These are phyloP conservation scores for Perilla frutescens DNA, from an alignment of 257 asterid species.

Conservation along the genomic window DNA sequence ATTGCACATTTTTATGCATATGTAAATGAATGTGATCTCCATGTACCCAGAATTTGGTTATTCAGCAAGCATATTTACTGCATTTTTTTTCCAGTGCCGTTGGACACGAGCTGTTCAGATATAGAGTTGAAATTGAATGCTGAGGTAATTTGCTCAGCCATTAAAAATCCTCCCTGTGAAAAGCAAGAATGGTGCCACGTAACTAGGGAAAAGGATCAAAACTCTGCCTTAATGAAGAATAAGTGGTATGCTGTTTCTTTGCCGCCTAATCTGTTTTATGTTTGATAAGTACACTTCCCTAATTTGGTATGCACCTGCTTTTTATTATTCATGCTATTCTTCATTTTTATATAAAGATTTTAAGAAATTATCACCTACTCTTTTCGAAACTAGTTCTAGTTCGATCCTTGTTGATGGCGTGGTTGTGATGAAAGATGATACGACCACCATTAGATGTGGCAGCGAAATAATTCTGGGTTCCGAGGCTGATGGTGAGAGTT, in stretches of 20 bases:
- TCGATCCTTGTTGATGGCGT: conserved; percentile 72
- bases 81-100: conserved; percentile 62
- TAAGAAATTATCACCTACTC: conserved; percentile 34
- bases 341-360: conserved; percentile 10
- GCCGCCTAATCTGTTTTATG: not conserved
- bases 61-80: conserved; percentile 23
- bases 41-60: conserved; percentile 24
- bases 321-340: not conserved
- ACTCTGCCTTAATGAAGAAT: conserved; percentile 69
- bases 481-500: conserved; percentile 57
- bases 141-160: conserved; percentile 60
- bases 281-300: conserved; percentile 4
- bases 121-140: conserved; percentile 66
- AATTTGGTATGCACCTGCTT: conserved; percentile 26
- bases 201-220: conserved; percentile 72
- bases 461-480: conserved; percentile 81
- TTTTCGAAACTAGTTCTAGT: conserved; percentile 50
- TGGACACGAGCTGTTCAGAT: conserved; percentile 59
- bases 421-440: conserved; percentile 63
- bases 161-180: conserved; percentile 48
- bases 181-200: conserved; percentile 87
- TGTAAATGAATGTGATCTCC: conserved; percentile 5
- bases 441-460: conserved; percentile 70
- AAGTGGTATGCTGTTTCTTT: conserved; percentile 50
- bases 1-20: not conserved